Conservation (phyloP, 2,329 filamentous ascomycete species). For the Penicillium sp. region DNA sequence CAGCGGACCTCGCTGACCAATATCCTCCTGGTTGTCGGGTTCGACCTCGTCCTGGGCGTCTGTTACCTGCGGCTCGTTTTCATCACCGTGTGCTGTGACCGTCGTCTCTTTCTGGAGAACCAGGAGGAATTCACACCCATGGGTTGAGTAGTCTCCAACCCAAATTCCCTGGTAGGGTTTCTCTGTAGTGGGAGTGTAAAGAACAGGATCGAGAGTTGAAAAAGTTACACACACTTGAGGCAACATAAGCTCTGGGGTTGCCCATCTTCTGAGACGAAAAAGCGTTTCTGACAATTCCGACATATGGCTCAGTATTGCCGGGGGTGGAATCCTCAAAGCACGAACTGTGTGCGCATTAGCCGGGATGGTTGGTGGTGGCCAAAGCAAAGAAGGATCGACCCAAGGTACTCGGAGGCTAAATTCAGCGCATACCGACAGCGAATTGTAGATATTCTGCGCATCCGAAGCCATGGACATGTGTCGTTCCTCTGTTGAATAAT, state of each 20-base stretch:
- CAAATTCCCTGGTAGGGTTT: conserved; percentile 90
- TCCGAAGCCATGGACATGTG: conserved; percentile 56
- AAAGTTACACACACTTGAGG: conserved; percentile 52
- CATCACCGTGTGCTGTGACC: neutral
- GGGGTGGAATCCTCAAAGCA: conserved; percentile 47
- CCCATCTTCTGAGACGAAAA: conserved; percentile 75
- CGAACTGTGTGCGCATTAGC: conserved; percentile 57
- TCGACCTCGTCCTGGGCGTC: conserved; percentile 7
- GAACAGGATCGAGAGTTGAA: conserved; percentile 68
- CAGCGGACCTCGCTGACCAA: conserved; percentile 64
- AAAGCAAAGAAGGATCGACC: conserved; percentile 54
- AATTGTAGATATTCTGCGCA: conserved; percentile 58
- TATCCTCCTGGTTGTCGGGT: conserved; percentile 48
- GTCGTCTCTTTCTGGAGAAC: conserved; percentile 68
- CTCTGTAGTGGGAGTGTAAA: conserved; percentile 76
- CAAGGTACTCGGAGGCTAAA: neutral
- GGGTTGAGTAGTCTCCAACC: conserved; percentile 84
- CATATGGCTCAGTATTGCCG: conserved; percentile 48
- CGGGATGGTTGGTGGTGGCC: conserved; percentile 74
- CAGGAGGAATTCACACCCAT: conserved; percentile 85
- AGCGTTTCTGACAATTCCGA: conserved; percentile 62
- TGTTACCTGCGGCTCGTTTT: neutral
- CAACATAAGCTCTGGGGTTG: conserved; percentile 56
- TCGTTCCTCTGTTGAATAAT: conserved; percentile 39
- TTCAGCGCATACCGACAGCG: conserved; percentile 63